Percentiles rank a stretch among this genome's conserved stretches.
Evolutionary conservation across 192 early-diverging fungal genomes (phyloP).

Genomic region (Geranomyces michiganensis): DNA sequence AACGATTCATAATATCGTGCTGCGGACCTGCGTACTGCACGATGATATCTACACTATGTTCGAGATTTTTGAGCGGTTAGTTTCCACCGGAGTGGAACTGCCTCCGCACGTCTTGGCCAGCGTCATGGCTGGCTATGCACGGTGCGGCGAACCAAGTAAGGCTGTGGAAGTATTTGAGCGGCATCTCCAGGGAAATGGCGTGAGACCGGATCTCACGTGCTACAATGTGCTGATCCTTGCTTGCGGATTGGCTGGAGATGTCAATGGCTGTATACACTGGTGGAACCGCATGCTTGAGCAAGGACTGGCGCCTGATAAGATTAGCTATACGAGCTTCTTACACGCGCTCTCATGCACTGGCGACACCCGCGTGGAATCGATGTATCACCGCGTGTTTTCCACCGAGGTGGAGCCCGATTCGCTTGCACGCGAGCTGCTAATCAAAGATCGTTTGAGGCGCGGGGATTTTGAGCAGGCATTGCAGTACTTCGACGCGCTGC

Average conservation of each 20-base stretch:
- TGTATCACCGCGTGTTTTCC: conserved; percentile 30
- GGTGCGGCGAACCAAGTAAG: not conserved
- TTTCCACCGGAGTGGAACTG: conserved; percentile 3
- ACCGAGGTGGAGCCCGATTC: conserved; percentile 26
- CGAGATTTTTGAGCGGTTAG: not conserved
- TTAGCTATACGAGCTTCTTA: conserved; percentile 30
- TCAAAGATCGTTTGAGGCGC: not conserved
- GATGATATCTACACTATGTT: conserved; percentile 21
- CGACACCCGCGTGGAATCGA: conserved; percentile 4
- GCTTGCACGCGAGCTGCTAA: conserved; percentile 11
- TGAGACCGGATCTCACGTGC: conserved; percentile 9
- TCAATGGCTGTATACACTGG: conserved; percentile 6
- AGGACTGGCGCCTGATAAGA: conserved; percentile 1
- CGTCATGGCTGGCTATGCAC: conserved; percentile 21
- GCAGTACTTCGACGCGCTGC: conserved; percentile 1
- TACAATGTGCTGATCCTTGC: conserved; percentile 30
- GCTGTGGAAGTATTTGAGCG: conserved; percentile 19
- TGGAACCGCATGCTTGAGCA: conserved; percentile 17
- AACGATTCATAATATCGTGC: conserved; percentile 12
- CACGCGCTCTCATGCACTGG: conserved; percentile 10
- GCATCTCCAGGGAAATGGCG: not conserved
- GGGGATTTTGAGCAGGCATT: conserved; percentile 15
- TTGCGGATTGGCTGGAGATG: conserved; percentile 2
- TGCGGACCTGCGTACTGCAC: conserved; percentile 10
- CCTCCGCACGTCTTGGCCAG: conserved; percentile 13